phyloP scores from a whole-genome alignment of 352 stramenopile genomes.

The Pythium insidiosum region DNA sequence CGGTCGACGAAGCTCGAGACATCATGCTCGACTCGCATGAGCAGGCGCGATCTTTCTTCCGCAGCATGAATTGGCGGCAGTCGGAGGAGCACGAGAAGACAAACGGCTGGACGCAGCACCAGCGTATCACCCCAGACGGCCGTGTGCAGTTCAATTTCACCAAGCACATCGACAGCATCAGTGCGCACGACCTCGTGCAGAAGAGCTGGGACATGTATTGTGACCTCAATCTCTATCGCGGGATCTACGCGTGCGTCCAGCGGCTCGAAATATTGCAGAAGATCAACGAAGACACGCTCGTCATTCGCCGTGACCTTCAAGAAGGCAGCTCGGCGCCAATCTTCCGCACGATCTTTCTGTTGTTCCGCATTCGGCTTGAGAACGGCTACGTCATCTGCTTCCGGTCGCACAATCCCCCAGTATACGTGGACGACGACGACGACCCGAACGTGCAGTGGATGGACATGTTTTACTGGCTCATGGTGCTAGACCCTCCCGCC shows the following conservation, averaged over 20 bases:
- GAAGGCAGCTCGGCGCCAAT: conserved; percentile 46
- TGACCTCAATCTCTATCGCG: conserved; percentile 65
- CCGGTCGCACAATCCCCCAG: conserved; percentile 49
- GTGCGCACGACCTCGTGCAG: conserved; percentile 56
- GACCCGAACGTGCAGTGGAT: conserved; percentile 67
- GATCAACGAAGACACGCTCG: conserved; percentile 71
- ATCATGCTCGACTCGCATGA: conserved; percentile 72
- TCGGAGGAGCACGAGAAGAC: conserved; percentile 39
- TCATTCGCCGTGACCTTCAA: conserved; percentile 69
- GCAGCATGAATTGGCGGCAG: conserved; percentile 32
- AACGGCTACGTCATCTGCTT: conserved; percentile 69
- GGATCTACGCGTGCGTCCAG: conserved; percentile 72
- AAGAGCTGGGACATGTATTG: conserved; percentile 81
- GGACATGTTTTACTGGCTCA: conserved; percentile 77
- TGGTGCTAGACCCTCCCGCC: conserved; percentile 37
- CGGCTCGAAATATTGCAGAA: conserved; percentile 70
- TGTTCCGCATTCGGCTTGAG: conserved; percentile 51
- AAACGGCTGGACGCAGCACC: conserved; percentile 73
- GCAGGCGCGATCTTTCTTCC: conserved; percentile 66
- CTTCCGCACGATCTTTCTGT: conserved; percentile 69
- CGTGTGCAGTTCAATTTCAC: conserved; percentile 77
- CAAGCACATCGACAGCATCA: conserved; percentile 54
- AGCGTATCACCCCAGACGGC: conserved; percentile 53
- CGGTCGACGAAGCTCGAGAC: conserved; percentile 28
- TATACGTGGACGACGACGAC: conserved; percentile 47